A percentile compares a stretch with the other conserved stretches of the same genome.
Evolutionary conservation across 2,329 filamentous ascomycete species (phyloP).

Genomic region (Orbilia brochopaga): DNA sequence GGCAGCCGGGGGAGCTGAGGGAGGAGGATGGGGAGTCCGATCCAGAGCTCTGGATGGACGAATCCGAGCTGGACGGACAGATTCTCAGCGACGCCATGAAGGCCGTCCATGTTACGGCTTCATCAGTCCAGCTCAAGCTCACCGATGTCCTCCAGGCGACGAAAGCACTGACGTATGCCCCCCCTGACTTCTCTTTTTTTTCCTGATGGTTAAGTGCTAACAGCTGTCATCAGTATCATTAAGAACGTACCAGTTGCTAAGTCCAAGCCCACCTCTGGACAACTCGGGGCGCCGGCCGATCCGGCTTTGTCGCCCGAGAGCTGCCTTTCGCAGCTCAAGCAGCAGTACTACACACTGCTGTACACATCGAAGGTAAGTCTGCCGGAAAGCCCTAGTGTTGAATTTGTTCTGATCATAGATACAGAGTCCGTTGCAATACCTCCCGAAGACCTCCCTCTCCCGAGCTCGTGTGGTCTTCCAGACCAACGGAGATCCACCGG

Average conservation of each 20-base stretch:
- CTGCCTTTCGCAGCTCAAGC: slow-evolving; percentile 28
- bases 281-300: not conserved
- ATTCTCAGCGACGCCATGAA: slow-evolving; percentile 27
- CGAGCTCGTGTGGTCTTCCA: slow-evolving; percentile 37
- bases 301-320: slow-evolving; percentile 16
- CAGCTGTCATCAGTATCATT: slow-evolving; percentile 8
- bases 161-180: slow-evolving; percentile 24
- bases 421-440: slow-evolving; percentile 40
- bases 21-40: slow-evolving; percentile 13
- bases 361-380: slow-evolving; percentile 37
- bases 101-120: slow-evolving; percentile 12
- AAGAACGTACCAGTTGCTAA: slow-evolving; percentile 16
- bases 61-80: slow-evolving; percentile 1
- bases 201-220: not conserved
- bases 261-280: slow-evolving; percentile 1
- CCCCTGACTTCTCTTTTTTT: not conserved
- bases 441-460: slow-evolving; percentile 37
- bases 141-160: slow-evolving; percentile 23
- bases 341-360: slow-evolving; percentile 45
- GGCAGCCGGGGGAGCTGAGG: slow-evolving; percentile 3
- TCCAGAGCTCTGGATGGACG: slow-evolving; percentile 33
- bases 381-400: not conserved
- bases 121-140: slow-evolving; percentile 15
- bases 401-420: slow-evolving; percentile 9
- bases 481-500: slow-evolving; percentile 13